phyloP scores from a whole-genome alignment of 1,284 basidiomycete genomes.

The Microbotryum violaceum region DNA sequence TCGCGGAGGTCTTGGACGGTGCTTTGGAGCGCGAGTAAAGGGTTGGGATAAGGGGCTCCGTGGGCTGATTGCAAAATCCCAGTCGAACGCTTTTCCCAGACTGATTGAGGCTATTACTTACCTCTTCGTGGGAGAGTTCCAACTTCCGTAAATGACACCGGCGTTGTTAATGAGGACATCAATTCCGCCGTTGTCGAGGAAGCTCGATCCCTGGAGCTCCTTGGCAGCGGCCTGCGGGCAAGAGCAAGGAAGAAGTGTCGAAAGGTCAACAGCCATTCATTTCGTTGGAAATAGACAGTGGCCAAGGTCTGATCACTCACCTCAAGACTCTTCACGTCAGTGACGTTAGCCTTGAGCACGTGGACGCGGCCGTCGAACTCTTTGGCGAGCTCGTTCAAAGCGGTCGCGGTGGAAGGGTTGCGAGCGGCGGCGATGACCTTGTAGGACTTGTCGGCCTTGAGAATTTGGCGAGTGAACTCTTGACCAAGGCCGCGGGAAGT shows the following conservation, averaged over 20 bases:
- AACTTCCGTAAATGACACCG: background rate
- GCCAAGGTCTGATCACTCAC: background rate
- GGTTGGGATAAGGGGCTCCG: background rate
- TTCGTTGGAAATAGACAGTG: background rate
- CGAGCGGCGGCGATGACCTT: too few species aligned
- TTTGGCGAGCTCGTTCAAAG: background rate
- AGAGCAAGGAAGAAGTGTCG: background rate
- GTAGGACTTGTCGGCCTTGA: too few species aligned
- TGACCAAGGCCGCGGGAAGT: too few species aligned
- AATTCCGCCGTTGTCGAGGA: background rate
- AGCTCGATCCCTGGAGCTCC: constrained; percentile 1
- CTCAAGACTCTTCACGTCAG: background rate
- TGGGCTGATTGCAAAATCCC: background rate
- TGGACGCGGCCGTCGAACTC: too few species aligned
- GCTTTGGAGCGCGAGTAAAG: background rate
- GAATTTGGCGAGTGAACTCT: too few species aligned
- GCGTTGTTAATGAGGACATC: constrained; percentile 11
- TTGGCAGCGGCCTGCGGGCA: background rate
- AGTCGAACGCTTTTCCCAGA: background rate
- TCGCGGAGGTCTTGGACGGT: background rate
- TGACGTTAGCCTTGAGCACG: too few species aligned
- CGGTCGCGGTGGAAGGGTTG: background rate
- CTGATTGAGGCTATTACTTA: background rate
- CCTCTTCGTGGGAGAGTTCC: background rate
- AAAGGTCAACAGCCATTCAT: background rate